These are phyloP conservation scores for Diospyros lotus DNA, from an alignment of 148 eudicot genomes.

Conservation along the genomic window DNA sequence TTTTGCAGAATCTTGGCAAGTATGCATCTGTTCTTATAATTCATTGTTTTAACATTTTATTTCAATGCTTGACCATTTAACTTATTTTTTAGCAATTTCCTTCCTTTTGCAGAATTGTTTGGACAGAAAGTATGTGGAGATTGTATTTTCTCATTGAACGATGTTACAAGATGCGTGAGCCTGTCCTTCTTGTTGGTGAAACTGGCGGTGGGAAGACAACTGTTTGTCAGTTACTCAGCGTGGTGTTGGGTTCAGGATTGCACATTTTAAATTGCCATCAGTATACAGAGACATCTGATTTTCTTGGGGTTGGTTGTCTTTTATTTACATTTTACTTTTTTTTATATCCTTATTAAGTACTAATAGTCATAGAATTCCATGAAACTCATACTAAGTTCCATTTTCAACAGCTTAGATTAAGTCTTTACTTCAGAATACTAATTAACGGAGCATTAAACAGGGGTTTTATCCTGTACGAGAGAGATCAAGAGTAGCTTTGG, in stretches of 20 bases:
- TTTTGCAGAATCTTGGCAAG: constrained; percentile 26
- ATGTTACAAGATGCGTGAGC: constrained; percentile 83
- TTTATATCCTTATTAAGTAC: background rate
- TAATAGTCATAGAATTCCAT: background rate
- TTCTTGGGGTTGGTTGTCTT: constrained; percentile 69
- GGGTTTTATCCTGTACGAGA: constrained; percentile 92
- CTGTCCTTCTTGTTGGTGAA: constrained; percentile 97
- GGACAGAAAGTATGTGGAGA: constrained; percentile 88
- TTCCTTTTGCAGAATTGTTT: constrained; percentile 52
- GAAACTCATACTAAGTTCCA: background rate
- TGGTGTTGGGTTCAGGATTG: constrained; percentile 48
- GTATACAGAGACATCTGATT: constrained; percentile 96
- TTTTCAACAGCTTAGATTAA: background rate
- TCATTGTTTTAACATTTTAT: background rate
- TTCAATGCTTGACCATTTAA: constrained; percentile 1
- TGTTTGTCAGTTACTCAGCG: constrained; percentile 82
- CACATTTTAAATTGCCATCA: constrained; percentile 94
- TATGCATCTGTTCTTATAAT: constrained; percentile 18
- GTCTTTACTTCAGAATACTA: background rate
- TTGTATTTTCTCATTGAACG: constrained; percentile 79
- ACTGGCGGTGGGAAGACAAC: constrained; percentile 99
- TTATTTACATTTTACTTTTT: constrained; percentile 9
- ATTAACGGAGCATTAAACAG: constrained; percentile 37
- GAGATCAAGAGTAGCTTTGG: constrained; percentile 60
- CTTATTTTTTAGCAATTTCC: background rate